phyloP scores from a whole-genome alignment of 257 asterid genomes.

The Cordia subcordata region DNA sequence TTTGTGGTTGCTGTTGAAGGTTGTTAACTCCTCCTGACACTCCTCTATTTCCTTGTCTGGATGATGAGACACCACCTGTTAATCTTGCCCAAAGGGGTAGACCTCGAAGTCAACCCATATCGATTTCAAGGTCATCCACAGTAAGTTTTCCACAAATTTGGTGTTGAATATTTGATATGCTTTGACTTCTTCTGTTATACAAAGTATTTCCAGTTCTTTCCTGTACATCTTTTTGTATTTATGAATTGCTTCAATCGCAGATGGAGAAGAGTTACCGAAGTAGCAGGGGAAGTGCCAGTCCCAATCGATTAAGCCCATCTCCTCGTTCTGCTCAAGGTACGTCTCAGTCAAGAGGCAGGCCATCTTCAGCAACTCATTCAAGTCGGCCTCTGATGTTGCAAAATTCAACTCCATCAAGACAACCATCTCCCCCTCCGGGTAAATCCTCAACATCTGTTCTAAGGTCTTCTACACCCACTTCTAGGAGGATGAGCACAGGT shows the following conservation, averaged over 20 bases:
- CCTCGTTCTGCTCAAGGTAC: conserved; percentile 54
- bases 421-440: conserved; percentile 59
- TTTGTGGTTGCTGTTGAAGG: conserved; percentile 38
- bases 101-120: conserved; percentile 83
- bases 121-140: conserved; percentile 77
- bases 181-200: no score
- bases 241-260: conserved; percentile 31
- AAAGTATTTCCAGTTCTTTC: no score
- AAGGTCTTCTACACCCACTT: conserved; percentile 64
- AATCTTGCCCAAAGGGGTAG: conserved; percentile 71
- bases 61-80: conserved; percentile 57
- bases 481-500: conserved; percentile 78
- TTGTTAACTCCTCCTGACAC: conserved; percentile 97
- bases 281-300: conserved; percentile 85
- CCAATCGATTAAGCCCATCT: conserved; percentile 79
- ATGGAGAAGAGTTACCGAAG: conserved; percentile 69
- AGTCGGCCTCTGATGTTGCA: conserved; percentile 7
- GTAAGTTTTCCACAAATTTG: conserved; percentile 28
- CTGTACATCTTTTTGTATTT: no score
- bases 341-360: conserved; percentile 61
- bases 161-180: no score
- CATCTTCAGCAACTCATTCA: conserved; percentile 34
- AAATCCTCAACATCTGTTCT: conserved; percentile 54
- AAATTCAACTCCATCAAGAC: conserved; percentile 49
- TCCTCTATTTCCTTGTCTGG: conserved; percentile 87